phyloP scores from a whole-genome alignment of 2,329 filamentous ascomycete species.

The Plectosphaerella cucumerina region DNA sequence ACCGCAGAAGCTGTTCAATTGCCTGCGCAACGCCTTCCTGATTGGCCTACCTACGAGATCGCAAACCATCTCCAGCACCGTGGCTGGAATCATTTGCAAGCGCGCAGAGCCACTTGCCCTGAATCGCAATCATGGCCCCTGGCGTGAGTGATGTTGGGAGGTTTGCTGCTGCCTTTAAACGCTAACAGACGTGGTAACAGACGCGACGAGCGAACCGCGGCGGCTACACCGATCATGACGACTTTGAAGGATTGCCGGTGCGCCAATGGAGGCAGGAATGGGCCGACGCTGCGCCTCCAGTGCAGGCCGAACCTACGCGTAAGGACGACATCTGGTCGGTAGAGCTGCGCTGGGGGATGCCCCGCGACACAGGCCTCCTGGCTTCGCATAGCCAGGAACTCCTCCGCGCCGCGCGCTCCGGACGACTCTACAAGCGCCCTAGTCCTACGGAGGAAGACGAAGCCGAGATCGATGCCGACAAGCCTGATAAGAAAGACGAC shows the following conservation, averaged over 20 bases:
- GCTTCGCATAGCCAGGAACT: constrained; percentile 78
- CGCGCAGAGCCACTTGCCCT: too few species aligned
- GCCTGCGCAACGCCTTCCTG: too few species aligned
- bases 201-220: constrained; percentile 54
- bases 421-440: constrained; percentile 69
- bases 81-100: too few species aligned
- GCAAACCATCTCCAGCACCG: too few species aligned
- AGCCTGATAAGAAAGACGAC: constrained; percentile 60
- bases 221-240: constrained; percentile 56
- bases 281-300: constrained; percentile 63
- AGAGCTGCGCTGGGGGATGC: constrained; percentile 77
- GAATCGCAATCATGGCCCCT: constrained; percentile 28
- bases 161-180: constrained; percentile 4
- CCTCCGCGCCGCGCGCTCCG: constrained; percentile 74
- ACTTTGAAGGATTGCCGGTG: constrained; percentile 73
- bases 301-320: constrained; percentile 58
- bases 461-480: constrained; percentile 47
- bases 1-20: too few species aligned
- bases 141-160: constrained; percentile 23
- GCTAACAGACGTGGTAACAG: constrained; percentile 23
- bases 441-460: constrained; percentile 59
- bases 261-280: constrained; percentile 80
- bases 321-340: constrained; percentile 66
- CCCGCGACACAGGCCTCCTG: constrained; percentile 75
- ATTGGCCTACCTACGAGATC: too few species aligned